phyloP scores from a whole-genome alignment of 108 stramenopile species.

The Cyclostephanos tholiformis region DNA sequence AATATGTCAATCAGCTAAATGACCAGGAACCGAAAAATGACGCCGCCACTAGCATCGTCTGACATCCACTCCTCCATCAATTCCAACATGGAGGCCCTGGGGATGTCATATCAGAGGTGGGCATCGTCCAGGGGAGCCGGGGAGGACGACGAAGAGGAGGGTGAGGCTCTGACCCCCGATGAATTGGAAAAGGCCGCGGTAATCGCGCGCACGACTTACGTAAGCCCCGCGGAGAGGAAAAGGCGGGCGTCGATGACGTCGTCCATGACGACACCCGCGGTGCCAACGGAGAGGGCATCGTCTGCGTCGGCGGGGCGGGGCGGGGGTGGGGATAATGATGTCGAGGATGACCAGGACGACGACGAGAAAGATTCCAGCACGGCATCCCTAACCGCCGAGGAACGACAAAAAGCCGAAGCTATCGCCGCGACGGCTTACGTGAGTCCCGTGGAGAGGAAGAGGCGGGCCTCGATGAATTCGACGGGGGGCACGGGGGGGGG shows the following conservation, averaged over 20 bases:
- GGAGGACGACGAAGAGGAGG: neutral
- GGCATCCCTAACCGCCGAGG: conserved; percentile 1
- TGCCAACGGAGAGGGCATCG: no score
- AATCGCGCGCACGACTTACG: conserved; percentile 7
- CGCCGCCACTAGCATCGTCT: neutral
- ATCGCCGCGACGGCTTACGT: conserved; percentile 15
- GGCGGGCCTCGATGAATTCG: conserved; percentile 12
- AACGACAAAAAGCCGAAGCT: neutral
- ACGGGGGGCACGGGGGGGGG: neutral
- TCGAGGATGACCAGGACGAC: no score
- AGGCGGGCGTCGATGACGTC: conserved; percentile 12
- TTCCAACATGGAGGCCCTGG: conserved; percentile 8
- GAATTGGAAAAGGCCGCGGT: neutral
- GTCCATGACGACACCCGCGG: no score
- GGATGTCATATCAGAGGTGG: conserved; percentile 9
- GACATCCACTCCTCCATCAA: neutral
- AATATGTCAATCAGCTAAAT: neutral
- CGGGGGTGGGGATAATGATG: no score
- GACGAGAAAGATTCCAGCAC: neutral
- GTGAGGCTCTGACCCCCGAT: neutral
- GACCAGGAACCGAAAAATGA: neutral
- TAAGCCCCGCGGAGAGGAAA: conserved; percentile 34
- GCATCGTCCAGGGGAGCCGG: neutral
- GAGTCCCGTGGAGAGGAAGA: conserved; percentile 30
- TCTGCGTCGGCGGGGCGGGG: no score